phyloP scores from a whole-genome alignment of 345 rosid species.

The Arabidopsis thaliana region DNA sequence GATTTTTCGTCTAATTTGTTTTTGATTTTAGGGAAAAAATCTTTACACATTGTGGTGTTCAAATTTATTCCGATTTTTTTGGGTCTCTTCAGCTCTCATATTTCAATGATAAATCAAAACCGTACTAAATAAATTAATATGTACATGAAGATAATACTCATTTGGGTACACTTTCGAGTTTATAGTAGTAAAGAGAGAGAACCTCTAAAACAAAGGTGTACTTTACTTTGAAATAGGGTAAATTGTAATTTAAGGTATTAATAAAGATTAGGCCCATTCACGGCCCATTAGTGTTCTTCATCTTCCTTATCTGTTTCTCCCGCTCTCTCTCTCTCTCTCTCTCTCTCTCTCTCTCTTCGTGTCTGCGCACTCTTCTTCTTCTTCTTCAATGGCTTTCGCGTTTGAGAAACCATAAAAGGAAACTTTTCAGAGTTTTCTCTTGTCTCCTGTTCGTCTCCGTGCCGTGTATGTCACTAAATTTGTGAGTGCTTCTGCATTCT shows the following conservation, averaged over 20 bases:
- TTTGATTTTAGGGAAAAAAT: not conserved
- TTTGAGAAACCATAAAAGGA: too few relatives aligned
- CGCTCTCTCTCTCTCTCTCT: slow-evolving; percentile 12
- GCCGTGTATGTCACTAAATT: slow-evolving; percentile 35
- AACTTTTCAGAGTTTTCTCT: too few relatives aligned
- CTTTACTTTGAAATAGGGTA: too few relatives aligned
- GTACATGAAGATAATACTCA: too few relatives aligned
- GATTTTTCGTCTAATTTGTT: not conserved
- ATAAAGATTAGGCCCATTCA: slow-evolving; percentile 2
- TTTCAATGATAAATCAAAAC: not conserved
- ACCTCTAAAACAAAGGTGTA: too few relatives aligned
- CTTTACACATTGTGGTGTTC: not conserved
- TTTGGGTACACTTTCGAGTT: too few relatives aligned
- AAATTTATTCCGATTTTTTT: not conserved
- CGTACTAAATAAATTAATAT: not conserved
- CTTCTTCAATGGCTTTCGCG: slow-evolving; percentile 28
- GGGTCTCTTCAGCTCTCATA: too few relatives aligned
- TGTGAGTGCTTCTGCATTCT: slow-evolving; percentile 30
- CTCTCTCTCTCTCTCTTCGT: not conserved
- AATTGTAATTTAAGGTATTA: not conserved
- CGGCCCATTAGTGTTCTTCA: not conserved
- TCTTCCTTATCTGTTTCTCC: slow-evolving; percentile 41
- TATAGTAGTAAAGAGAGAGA: too few relatives aligned
- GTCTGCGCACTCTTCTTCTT: slow-evolving; percentile 5
- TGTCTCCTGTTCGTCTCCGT: not conserved